Conservation (phyloP, 352 stramenopile species). For the Globisporangium barbulae region DNA sequence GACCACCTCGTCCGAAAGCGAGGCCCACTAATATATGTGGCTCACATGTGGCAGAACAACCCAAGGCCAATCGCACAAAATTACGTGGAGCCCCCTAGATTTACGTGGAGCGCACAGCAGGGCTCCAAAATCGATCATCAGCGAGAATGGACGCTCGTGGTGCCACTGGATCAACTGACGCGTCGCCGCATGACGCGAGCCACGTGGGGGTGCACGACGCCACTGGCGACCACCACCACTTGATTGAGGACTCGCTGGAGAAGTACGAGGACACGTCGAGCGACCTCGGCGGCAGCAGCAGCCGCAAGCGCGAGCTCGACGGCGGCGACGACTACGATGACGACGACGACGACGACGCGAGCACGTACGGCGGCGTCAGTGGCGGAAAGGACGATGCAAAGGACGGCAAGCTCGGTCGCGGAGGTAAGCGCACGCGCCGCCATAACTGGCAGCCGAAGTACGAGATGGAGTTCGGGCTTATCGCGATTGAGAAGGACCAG, state of each 20-base stretch:
- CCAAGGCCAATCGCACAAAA: not conserved
- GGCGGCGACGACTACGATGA: conserved; percentile 33
- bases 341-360: conserved; percentile 43
- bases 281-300: conserved; percentile 18
- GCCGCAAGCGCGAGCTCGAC: conserved; percentile 34
- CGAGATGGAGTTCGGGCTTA: conserved; percentile 75
- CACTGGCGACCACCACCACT: conserved; percentile 20
- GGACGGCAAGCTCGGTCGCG: conserved; percentile 26
- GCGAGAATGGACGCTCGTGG: conserved; percentile 10
- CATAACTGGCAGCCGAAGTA: conserved; percentile 85
- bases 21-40: too few species aligned
- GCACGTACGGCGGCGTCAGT: conserved; percentile 5
- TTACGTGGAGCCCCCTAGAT: conserved; percentile 8
- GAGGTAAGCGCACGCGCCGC: conserved; percentile 47
- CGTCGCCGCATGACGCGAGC: not conserved
- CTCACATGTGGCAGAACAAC: too few species aligned
- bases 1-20: not conserved
- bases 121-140: not conserved
- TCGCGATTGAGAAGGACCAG: conserved; percentile 64
- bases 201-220: conserved; percentile 2
- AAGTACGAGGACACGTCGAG: conserved; percentile 38
- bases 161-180: not conserved
- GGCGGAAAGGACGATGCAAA: conserved; percentile 22
- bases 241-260: conserved; percentile 37
- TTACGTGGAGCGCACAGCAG: too few species aligned